A percentile compares a stretch with the other conserved stretches of the same genome.
Conservation (phyloP, 768 basidiomycete genomes). For the Pleurotus eryngii region DNA sequence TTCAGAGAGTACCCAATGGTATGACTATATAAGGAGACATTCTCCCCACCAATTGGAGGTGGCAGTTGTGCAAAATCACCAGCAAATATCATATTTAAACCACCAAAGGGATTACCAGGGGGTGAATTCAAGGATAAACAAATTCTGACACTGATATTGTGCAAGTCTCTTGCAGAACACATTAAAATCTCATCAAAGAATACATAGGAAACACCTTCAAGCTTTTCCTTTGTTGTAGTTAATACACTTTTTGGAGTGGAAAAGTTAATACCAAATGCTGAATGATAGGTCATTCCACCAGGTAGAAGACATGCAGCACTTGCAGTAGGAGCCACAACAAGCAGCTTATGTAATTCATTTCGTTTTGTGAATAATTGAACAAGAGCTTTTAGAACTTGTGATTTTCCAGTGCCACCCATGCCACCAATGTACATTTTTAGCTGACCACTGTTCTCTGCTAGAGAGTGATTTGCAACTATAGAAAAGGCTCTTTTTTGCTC, state of each 20-base stretch:
- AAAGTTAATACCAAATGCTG: constrained; percentile 2
- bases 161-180: constrained; percentile 29
- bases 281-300: constrained; percentile 24
- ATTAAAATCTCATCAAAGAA: constrained; percentile 42
- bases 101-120: constrained; percentile 25
- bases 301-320: constrained; percentile 19
- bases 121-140: constrained; percentile 12
- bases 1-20: background rate
- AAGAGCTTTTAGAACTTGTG: constrained; percentile 24
- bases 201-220: constrained; percentile 27
- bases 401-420: constrained; percentile 31
- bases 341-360: constrained; percentile 23
- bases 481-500: constrained; percentile 30
- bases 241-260: too few relatives aligned
- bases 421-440: constrained; percentile 31
- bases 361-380: constrained; percentile 16
- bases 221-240: background rate
- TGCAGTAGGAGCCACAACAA: constrained; percentile 24
- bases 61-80: constrained; percentile 36
- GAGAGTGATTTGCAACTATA: constrained; percentile 25
- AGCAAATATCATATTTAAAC: constrained; percentile 32
- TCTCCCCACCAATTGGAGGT: constrained; percentile 15
- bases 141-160: constrained; percentile 24
- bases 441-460: constrained; percentile 10
- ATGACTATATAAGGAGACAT: constrained; percentile 14